phyloP scores from a whole-genome alignment of 345 rosid species.

The Angophora floribunda region DNA sequence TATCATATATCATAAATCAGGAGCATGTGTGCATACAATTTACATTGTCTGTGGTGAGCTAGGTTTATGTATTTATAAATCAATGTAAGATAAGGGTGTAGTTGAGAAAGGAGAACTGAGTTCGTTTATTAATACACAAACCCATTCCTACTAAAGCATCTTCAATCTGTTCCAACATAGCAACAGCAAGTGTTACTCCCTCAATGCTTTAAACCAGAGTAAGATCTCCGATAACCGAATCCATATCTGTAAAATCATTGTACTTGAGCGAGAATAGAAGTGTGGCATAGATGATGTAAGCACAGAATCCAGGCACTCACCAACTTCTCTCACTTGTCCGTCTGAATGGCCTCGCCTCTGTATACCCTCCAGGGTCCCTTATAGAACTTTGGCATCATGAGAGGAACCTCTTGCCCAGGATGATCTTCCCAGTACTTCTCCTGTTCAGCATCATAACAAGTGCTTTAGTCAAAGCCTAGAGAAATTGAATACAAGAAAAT shows the following conservation, averaged over 20 bases:
- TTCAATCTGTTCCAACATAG: background rate
- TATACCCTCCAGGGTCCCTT: constrained; percentile 78
- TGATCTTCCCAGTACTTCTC: constrained; percentile 95
- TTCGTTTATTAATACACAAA: background rate
- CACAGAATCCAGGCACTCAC: background rate
- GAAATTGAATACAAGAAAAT: background rate
- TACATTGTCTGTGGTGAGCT: background rate
- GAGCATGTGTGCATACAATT: background rate
- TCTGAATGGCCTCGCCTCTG: constrained; percentile 45
- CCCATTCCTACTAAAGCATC: background rate
- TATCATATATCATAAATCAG: background rate
- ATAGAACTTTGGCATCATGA: constrained; percentile 71
- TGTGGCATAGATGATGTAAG: background rate
- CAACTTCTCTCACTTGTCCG: constrained; percentile 20
- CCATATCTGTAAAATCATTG: background rate
- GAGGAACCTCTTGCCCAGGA: constrained; percentile 76
- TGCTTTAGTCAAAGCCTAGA: background rate
- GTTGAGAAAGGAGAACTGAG: background rate
- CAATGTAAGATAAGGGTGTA: background rate
- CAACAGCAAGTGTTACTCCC: background rate
- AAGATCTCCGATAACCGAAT: background rate
- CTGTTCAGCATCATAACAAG: constrained; percentile 25
- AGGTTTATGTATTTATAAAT: background rate
- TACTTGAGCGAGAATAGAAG: background rate
- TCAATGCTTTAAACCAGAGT: background rate